Base-by-base conservation (phyloP, 2,329 filamentous ascomycete genomes). In the Beauveria sp. region DNA sequence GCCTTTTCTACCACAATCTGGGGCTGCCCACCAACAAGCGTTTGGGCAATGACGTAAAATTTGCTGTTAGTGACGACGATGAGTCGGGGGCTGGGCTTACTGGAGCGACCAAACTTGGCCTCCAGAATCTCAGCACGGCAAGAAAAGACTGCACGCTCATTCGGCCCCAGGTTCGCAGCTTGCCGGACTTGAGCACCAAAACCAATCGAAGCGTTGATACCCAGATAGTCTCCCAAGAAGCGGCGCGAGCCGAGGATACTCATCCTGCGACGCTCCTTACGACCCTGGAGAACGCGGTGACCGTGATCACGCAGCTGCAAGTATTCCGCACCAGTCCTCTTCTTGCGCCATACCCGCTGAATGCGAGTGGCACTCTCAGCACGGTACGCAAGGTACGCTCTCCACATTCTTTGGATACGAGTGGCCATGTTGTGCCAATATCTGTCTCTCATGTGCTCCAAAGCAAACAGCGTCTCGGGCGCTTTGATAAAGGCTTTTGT, bases 401-500 rank as follows among this genome's bases (percentile, higher is more conserved):
- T 86, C 95, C 95, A 99, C 71, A 96, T 95, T 67, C 95, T 86
- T 77, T 99, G 95, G 63, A 99, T 98, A 63, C 95, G 86, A 63
- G 93, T 96, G 3, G 95, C 95, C 95, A 99, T 98, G 77, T 98
- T 99, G 75, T 98, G 93, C 93, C 93, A 98, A 76, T 98, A 99
- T 61, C 91, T 84, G 72, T 99, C 95, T 71, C 95, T 86, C 93
- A 99, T 98, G 62, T 96, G 93, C 75, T 99, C 95, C 12, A 99
- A 80, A 2, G 95, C 95, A 71, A 99, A 99, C 2, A 99, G 79
- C 0, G 95, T 99, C 75, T 99, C 95, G 0, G 95, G 95, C 0
- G 95, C 93, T 76, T 99, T 98, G 79, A 99, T 96, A 70, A 99
- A 99, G 4, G 92, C 93, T 76, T 98, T 99, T 1, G 90, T 93